Base-by-base conservation (phyloP, 257 asterid genomes). In the Parsonsia alboflavescens region DNA sequence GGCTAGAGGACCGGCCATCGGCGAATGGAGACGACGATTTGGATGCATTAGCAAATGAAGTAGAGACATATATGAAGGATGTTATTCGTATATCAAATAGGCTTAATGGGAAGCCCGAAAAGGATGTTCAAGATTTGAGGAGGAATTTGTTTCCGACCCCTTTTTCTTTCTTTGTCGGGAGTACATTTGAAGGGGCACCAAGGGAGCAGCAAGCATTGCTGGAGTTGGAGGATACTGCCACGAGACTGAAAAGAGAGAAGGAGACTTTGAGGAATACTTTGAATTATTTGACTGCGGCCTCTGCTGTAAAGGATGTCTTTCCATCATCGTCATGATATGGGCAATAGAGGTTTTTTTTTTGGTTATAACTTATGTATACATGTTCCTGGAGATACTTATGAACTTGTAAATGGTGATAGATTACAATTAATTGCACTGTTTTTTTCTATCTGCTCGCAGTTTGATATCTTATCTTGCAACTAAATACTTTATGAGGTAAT, bases 1-100 rank as follows among this genome's bases (percentile, higher is more conserved):
- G 99, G 99, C 93, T 94, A 2, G 99, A 94, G 83, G 99, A 94
- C 80, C 90, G 96, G 52, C 99, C 99, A 44, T 85, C 95, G 68
- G 93, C 62, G 1, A 79, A 82, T 26, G 88, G 83, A 10, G 91
- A 85, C 30, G 96, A 92, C 57, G 99, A 94, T 54, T 75, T 92
- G 71, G 90, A 87, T 9, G 68, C 89, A 3, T 80, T 92, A 46
- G 92, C 98, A 21, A 71, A 59, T 15, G 97, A 94, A 67, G 99
- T 92, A 7, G 98, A 94, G 64, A 66, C 79, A 50, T 88, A 89
- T 39, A 92, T 94, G 99, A 90, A 87, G 76, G 99, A 92, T 53
- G 99, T 94, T 74, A 94, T 92, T 46, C 78, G 99, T 30, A 73
- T 94, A 44, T 94, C 99, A 1, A 92, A 94, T 73, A 84, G 99